These are phyloP conservation scores for Ophiocordyceps camponoti-leonardi DNA, from an alignment of 2,329 filamentous ascomycete species.

Conservation along the genomic window DNA sequence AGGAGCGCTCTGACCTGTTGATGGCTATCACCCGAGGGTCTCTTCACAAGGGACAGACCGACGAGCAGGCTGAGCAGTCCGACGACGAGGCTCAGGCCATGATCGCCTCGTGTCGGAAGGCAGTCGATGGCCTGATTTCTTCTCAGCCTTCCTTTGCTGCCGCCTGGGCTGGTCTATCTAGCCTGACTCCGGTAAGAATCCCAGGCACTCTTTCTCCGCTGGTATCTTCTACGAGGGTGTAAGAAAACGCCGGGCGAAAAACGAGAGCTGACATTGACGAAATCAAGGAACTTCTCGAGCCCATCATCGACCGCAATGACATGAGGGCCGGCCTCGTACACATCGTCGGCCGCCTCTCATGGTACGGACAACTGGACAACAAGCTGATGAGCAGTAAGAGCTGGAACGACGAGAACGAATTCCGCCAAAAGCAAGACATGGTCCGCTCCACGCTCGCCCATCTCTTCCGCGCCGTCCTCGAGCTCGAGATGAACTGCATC, in stretches of 20 bases:
- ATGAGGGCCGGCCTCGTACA: slow-evolving; percentile 14
- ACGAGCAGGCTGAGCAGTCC: slow-evolving; percentile 7
- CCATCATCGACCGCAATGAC: slow-evolving; percentile 14
- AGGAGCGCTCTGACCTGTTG: slow-evolving; percentile 13
- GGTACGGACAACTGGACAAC: slow-evolving; percentile 16
- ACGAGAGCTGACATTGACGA: neutral
- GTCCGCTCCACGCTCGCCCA: slow-evolving; percentile 9
- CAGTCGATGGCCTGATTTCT: slow-evolving; percentile 9
- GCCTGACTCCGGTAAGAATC: slow-evolving; percentile 15
- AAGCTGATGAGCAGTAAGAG: slow-evolving; percentile 9
- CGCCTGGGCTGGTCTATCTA: slow-evolving; percentile 19
- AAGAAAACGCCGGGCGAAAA: too few species aligned
- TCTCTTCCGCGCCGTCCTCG: slow-evolving; percentile 15
- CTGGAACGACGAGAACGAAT: slow-evolving; percentile 9
- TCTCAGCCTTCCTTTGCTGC: slow-evolving; percentile 13
- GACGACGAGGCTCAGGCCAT: slow-evolving; percentile 12
- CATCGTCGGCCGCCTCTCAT: slow-evolving; percentile 14
- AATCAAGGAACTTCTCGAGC: slow-evolving; percentile 16
- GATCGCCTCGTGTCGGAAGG: slow-evolving; percentile 10
- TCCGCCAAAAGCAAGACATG: slow-evolving; percentile 6
- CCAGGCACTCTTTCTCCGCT: too few species aligned
- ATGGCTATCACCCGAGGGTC: slow-evolving; percentile 13
- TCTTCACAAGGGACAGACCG: slow-evolving; percentile 11
- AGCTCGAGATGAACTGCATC: slow-evolving; percentile 22
- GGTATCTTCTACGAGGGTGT: too few species aligned